phyloP scores from a whole-genome alignment of 768 basidiomycete genomes.

The Auriculariales sp. region DNA sequence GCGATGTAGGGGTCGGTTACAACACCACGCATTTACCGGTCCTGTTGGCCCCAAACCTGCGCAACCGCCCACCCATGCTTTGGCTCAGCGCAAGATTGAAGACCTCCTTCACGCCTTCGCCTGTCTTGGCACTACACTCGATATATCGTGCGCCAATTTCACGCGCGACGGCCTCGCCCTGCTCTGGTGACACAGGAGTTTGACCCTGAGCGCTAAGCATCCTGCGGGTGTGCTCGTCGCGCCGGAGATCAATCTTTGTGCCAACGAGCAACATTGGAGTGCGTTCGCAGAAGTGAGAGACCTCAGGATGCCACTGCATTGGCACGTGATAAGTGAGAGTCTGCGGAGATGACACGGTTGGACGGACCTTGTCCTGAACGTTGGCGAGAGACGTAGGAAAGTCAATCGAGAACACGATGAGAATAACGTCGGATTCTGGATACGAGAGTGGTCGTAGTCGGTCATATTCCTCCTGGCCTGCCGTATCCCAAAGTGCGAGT shows the following conservation, averaged over 20 bases:
- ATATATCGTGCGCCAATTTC: constrained; percentile 89
- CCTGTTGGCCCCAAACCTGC: constrained; percentile 41
- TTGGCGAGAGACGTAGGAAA: constrained; percentile 85
- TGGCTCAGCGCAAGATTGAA: constrained; percentile 81
- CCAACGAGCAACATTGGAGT: constrained; percentile 86
- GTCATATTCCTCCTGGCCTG: constrained; percentile 95
- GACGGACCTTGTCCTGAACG: constrained; percentile 70
- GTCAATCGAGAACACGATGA: constrained; percentile 89
- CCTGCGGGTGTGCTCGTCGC: constrained; percentile 71
- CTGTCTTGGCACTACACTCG: constrained; percentile 92
- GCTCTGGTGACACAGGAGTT: constrained; percentile 64
- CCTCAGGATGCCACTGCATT: constrained; percentile 80
- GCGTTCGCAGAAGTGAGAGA: constrained; percentile 80
- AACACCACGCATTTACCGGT: constrained; percentile 58
- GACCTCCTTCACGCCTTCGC: constrained; percentile 79
- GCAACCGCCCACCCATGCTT: constrained; percentile 59
- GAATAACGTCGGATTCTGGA: constrained; percentile 80
- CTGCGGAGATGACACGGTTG: constrained; percentile 1
- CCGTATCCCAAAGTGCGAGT: constrained; percentile 97
- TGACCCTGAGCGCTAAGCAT: constrained; percentile 86
- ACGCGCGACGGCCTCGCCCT: constrained; percentile 72
- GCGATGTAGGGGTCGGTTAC: no score
- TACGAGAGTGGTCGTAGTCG: constrained; percentile 74
- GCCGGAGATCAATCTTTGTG: constrained; percentile 84
- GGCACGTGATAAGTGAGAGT: constrained; percentile 2